Evolutionary conservation across 1,284 basidiomycete genomes (phyloP).

Genomic region (Wolfiporia cocos): DNA sequence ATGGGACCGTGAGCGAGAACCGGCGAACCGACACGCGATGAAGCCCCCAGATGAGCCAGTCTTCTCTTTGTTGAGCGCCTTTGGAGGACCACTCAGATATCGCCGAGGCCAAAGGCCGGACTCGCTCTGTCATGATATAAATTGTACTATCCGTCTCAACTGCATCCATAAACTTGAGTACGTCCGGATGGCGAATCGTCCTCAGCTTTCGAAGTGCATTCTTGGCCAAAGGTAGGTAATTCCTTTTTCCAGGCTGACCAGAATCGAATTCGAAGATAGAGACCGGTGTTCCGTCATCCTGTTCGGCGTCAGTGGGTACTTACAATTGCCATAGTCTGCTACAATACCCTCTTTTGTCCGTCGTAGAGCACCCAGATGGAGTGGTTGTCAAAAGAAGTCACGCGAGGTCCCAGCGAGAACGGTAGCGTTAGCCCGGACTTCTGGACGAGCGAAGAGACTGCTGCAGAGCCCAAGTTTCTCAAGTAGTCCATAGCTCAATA

Average conservation of each 20-base stretch:
- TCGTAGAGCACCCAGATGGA: slow-evolving; percentile 87
- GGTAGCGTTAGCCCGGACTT: slow-evolving; percentile 89
- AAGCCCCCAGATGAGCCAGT: slow-evolving; percentile 94
- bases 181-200: slow-evolving; percentile 90
- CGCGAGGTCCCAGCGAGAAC: slow-evolving; percentile 79
- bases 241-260: slow-evolving; percentile 50
- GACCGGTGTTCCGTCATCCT: slow-evolving; percentile 85
- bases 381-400: slow-evolving; percentile 56
- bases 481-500: slow-evolving; percentile 70
- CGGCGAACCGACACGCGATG: slow-evolving; percentile 79
- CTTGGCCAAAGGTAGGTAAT: slow-evolving; percentile 73
- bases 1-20: not conserved
- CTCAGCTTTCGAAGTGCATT: slow-evolving; percentile 91
- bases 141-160: slow-evolving; percentile 85
- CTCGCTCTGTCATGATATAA: slow-evolving; percentile 93
- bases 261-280: slow-evolving; percentile 91
- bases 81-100: slow-evolving; percentile 63
- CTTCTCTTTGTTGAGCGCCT: slow-evolving; percentile 61
- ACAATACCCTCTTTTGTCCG: slow-evolving; percentile 76
- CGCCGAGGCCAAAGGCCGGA: slow-evolving; percentile 69
- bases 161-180: slow-evolving; percentile 92
- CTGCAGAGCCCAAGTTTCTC: slow-evolving; percentile 79
- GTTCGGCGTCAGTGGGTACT: too few relatives aligned
- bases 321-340: too few relatives aligned
- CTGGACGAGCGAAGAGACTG: slow-evolving; percentile 81